Percentiles rank a stretch among this genome's conserved stretches.
Conservation (phyloP, 768 basidiomycete species). For the Mrakia gelida region DNA sequence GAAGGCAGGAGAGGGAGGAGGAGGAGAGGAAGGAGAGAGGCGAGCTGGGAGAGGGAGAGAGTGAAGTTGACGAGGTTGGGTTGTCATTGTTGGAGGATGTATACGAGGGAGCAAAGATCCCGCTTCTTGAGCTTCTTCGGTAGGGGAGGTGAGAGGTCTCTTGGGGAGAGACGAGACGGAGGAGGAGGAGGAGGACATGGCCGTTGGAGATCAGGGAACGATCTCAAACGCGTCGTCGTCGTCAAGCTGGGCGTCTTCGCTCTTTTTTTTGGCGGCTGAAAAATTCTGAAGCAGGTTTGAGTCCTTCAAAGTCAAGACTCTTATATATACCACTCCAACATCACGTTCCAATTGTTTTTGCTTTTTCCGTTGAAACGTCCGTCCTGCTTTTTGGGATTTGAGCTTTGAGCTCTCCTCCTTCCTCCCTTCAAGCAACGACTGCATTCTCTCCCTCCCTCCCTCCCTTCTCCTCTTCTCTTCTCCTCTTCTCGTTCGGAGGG, state of each 20-base stretch:
- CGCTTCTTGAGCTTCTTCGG: neutral
- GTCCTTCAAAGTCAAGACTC: too few species aligned
- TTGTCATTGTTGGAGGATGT: neutral
- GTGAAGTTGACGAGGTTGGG: neutral
- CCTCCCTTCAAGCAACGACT: neutral
- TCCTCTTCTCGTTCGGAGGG: neutral
- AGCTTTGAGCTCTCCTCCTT: too few species aligned
- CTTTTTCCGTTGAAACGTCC: neutral
- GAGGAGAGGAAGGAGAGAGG: neutral
- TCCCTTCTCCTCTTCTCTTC: neutral
- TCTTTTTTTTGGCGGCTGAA: too few species aligned
- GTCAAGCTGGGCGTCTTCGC: neutral
- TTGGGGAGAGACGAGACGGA: neutral
- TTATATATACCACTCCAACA: too few species aligned
- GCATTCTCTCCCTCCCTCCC: neutral
- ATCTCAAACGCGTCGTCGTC: neutral
- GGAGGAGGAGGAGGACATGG: neutral
- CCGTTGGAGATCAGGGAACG: neutral
- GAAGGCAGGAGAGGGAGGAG: slow-evolving; percentile 9
- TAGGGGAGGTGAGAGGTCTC: neutral
- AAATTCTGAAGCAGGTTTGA: too few species aligned
- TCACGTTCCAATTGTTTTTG: too few species aligned
- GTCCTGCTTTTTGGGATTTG: neutral
- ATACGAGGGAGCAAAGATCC: neutral
- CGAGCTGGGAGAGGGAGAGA: slow-evolving; percentile 5